Evolutionary conservation across 164 flowering plant genomes (phyloP).

Genomic region (Liquidambar formosana): DNA sequence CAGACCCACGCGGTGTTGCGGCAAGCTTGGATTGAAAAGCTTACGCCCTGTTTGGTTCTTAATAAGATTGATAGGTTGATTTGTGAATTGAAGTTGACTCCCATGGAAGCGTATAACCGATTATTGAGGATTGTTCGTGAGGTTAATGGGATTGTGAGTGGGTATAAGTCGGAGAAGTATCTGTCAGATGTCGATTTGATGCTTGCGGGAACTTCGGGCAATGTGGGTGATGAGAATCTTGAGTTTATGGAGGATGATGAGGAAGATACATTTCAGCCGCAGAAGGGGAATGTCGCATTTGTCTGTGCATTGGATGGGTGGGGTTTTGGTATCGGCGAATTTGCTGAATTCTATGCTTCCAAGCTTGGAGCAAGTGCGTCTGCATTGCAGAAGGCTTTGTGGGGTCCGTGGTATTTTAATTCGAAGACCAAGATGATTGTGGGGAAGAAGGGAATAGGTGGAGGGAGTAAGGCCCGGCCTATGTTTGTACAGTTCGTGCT

Average conservation of each 20-base stretch:
- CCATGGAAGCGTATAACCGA: constrained; percentile 69
- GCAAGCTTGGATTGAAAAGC: constrained; percentile 86
- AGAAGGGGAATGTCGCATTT: constrained; percentile 90
- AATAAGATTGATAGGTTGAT: constrained; percentile 90
- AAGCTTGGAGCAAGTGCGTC: constrained; percentile 65
- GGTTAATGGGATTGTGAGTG: constrained; percentile 83
- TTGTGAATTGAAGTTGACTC: constrained; percentile 67
- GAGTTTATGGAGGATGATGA: constrained; percentile 81
- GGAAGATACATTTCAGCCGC: constrained; percentile 87
- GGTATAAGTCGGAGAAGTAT: constrained; percentile 82
- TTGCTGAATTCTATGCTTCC: constrained; percentile 76
- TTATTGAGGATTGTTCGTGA: constrained; percentile 77
- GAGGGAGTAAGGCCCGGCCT: constrained; percentile 53
- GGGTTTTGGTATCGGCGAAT: constrained; percentile 73
- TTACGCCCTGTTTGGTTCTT: constrained; percentile 78
- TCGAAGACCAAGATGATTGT: constrained; percentile 80
- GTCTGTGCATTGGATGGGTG: constrained; percentile 95
- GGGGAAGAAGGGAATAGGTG: constrained; percentile 67
- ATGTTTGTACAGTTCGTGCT: constrained; percentile 93
- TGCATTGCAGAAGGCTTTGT: constrained; percentile 62
- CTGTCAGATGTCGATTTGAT: constrained; percentile 84
- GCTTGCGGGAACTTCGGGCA: constrained; percentile 48
- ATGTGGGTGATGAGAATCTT: constrained; percentile 39
- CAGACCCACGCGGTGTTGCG: constrained; percentile 93
- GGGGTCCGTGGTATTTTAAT: constrained; percentile 78